Evolutionary conservation across 2,329 filamentous ascomycete species (phyloP).

Genomic region (Dissoconium aciculare): DNA sequence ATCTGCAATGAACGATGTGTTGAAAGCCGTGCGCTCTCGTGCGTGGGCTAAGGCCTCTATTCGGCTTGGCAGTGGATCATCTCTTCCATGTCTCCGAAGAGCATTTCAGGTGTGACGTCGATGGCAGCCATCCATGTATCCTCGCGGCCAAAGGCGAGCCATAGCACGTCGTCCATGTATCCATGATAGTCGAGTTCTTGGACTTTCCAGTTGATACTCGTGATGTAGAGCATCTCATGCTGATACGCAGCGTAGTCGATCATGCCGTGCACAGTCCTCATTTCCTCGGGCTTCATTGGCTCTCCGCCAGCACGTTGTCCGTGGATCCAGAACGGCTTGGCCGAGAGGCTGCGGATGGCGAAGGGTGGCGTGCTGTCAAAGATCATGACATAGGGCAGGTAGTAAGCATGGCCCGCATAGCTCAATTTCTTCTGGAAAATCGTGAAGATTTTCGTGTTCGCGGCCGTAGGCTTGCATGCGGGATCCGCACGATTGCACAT

Average conservation of each 20-base stretch:
- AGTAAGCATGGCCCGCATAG: conserved; percentile 32
- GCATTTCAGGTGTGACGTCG: background rate
- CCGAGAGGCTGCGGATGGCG: conserved; percentile 34
- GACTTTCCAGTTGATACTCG: background rate
- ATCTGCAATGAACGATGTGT: too few species aligned
- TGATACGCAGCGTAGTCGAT: background rate
- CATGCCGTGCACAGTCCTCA: conserved; percentile 13
- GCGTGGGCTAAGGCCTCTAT: too few species aligned
- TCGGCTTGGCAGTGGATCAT: background rate
- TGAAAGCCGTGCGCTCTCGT: too few species aligned
- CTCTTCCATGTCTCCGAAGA: background rate
- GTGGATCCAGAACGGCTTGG: conserved; percentile 39
- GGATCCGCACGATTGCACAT: conserved; percentile 35
- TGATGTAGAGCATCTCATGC: background rate
- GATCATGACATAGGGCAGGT: conserved; percentile 40
- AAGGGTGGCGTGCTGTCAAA: conserved; percentile 36
- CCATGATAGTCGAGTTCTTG: background rate
- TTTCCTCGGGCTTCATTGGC: conserved; percentile 9
- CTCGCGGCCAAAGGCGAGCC: background rate
- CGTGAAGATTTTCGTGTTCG: conserved; percentile 40
- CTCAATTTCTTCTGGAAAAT: conserved; percentile 41
- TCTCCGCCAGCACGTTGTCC: conserved; percentile 26
- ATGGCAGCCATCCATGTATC: background rate
- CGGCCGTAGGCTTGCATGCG: conserved; percentile 26
- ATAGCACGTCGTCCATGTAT: background rate